Conservation (phyloP, 2,329 filamentous ascomycete genomes). For the Alternaria brassicae region DNA sequence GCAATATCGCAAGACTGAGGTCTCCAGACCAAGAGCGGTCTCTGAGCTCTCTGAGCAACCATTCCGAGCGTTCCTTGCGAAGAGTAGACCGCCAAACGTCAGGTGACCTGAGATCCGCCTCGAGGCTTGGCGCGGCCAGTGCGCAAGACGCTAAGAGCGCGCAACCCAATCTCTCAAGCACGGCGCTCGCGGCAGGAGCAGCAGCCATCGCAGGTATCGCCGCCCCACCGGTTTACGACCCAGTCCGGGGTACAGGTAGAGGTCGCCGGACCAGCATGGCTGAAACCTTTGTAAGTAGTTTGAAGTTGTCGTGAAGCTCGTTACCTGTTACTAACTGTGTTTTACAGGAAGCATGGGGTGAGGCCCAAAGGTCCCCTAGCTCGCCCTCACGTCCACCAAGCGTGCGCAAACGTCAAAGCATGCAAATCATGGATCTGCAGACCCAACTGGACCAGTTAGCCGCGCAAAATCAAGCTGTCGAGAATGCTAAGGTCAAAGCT, state of each 20-base stretch:
- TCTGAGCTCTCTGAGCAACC: constrained; percentile 66
- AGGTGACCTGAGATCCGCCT: constrained; percentile 76
- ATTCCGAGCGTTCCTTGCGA: constrained; percentile 73
- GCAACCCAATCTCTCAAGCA: constrained; percentile 41
- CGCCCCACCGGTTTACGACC: constrained; percentile 68
- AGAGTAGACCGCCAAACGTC: constrained; percentile 72
- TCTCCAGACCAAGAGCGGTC: constrained; percentile 62
- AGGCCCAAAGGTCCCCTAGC: constrained; percentile 85
- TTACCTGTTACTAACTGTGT: constrained; percentile 33
- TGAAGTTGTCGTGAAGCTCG: constrained; percentile 9
- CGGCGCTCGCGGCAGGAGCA: constrained; percentile 45
- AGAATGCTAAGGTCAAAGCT: constrained; percentile 72
- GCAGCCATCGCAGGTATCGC: constrained; percentile 54
- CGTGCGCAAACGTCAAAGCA: constrained; percentile 95
- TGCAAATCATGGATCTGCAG: constrained; percentile 92
- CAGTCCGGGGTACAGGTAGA: constrained; percentile 86
- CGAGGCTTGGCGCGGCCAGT: constrained; percentile 63
- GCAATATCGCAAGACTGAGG: constrained; percentile 50
- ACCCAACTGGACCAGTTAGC: constrained; percentile 81
- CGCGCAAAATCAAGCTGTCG: constrained; percentile 81
- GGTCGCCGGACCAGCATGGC: constrained; percentile 81
- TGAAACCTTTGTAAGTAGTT: constrained; percentile 85
- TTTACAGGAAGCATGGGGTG: constrained; percentile 87
- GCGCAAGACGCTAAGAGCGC: constrained; percentile 45
- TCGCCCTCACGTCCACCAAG: constrained; percentile 94